Evolutionary conservation across 2,329 filamentous ascomycete genomes (phyloP), one percentile per base, ranked within the genome.

Genomic region (Neonectria magnoliae): DNA sequence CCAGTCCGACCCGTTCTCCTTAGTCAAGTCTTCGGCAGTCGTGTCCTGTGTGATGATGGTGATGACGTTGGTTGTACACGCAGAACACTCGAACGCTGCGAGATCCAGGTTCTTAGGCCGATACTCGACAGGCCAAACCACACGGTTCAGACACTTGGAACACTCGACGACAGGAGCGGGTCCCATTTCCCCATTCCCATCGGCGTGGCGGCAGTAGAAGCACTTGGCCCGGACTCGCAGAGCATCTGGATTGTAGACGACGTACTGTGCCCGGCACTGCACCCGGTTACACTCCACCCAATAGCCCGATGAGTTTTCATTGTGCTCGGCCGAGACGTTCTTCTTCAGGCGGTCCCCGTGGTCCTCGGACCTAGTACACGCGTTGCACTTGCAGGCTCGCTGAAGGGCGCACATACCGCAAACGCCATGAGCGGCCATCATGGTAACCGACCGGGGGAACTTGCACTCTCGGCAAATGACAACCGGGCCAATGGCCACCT

Each of bases 201-300:
- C 31, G 3, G 57, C 56, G 6, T 77, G 71, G 13, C 83, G 80
- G 68, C 84, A 86, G 72, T 81, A 85, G 70, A 81, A 76, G 70
- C 84, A 86, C 70, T 86, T 86, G 31, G 84, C 69, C 1, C 79
- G 80, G 1, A 83, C 80, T 0, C 75, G 77, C n/a, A 85, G 76
- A 1, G 68, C 67, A 3, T 78, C 72, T 2, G 77, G 69, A 45
- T 82, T 78, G 69, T 86, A 86, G 5, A 85, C 81, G 29, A 85
- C 79, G 67, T 86, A 87, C 70, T 85, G 83, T 1, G 79, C 82
- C 11, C 83, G 78, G 71, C 84, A 86, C 9, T 71, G 70, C 1
- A 52, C 60, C n/a, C 77, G 73, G 41, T 65, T 73, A 68, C 84
- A 87, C 70, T 86, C 84, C 1, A 84, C 81, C 84, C 84, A 86